A percentile compares a stretch with the other conserved stretches of the same genome.
These are phyloP conservation scores for Penicillium soppii DNA, from an alignment of 495 filamentous ascomycete species.

Conservation along the genomic window DNA sequence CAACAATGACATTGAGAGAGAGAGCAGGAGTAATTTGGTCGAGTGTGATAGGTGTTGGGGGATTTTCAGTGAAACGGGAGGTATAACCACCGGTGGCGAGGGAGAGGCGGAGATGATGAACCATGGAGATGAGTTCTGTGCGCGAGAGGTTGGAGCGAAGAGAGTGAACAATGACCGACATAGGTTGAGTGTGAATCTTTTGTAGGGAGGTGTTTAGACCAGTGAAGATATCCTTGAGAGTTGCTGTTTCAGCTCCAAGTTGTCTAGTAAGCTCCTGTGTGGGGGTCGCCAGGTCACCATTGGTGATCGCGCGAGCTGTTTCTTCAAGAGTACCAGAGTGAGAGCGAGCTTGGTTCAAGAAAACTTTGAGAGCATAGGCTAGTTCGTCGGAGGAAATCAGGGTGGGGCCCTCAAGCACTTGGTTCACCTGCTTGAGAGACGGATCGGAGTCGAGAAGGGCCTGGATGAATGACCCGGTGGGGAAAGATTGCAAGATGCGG, in stretches of 20 bases:
- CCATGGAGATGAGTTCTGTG: constrained; percentile 67
- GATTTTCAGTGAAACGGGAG: constrained; percentile 43
- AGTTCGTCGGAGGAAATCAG: constrained; percentile 47
- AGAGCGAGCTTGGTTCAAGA: constrained; percentile 37
- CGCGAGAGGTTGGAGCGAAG: constrained; percentile 65
- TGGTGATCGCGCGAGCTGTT: constrained; percentile 30
- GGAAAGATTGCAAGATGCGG: constrained; percentile 39
- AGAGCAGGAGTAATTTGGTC: constrained; percentile 50
- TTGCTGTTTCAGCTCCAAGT: constrained; percentile 21
- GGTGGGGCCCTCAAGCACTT: constrained; percentile 46
- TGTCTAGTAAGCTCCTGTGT: constrained; percentile 27
- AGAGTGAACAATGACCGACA: constrained; percentile 52
- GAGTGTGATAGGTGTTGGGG: constrained; percentile 46
- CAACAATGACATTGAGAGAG: constrained; percentile 54
- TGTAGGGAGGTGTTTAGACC: constrained; percentile 51
- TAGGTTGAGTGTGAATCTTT: constrained; percentile 65
- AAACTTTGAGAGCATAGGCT: constrained; percentile 37
- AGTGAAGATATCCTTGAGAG: constrained; percentile 35
- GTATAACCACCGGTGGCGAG: constrained; percentile 47
- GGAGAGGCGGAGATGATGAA: constrained; percentile 73
- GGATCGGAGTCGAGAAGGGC: constrained; percentile 60
- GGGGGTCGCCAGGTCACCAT: constrained; percentile 24
- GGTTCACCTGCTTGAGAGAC: constrained; percentile 57
- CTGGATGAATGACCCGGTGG: constrained; percentile 57
- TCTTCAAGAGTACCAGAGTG: constrained; percentile 35